These are phyloP conservation scores for Aspergillus diversus DNA, from an alignment of 495 filamentous ascomycete species.

Conservation along the genomic window DNA sequence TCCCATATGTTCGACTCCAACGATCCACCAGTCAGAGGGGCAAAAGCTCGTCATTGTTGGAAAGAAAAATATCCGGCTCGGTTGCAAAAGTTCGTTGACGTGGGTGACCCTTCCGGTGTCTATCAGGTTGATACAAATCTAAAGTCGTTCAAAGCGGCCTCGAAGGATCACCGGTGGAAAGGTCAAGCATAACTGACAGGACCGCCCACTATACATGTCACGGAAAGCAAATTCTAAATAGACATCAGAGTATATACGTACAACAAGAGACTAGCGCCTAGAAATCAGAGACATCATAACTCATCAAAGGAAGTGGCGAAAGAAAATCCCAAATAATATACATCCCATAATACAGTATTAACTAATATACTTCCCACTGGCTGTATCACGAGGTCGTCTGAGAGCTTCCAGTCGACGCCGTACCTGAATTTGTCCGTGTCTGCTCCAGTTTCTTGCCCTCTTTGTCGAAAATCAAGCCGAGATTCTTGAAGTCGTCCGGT, in stretches of 20 bases:
- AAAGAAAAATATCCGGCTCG: too few species aligned
- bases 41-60: too few species aligned
- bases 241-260: background rate
- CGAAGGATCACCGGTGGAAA: too few species aligned
- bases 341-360: background rate
- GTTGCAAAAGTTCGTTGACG: too few species aligned
- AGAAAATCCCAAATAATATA: background rate
- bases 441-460: slow-evolving; percentile 21
- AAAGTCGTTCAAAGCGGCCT: too few species aligned
- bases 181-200: too few species aligned
- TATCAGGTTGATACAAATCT: too few species aligned
- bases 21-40: too few species aligned
- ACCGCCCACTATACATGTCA: background rate
- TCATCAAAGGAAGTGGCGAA: background rate
- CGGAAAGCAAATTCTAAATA: background rate
- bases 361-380: background rate
- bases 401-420: background rate
- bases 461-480: slow-evolving; percentile 73
- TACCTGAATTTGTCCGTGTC: slow-evolving; percentile 9
- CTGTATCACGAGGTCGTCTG: background rate
- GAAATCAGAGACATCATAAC: background rate
- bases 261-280: slow-evolving; percentile 1
- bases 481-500: slow-evolving; percentile 87
- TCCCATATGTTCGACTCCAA: too few species aligned
- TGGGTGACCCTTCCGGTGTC: too few species aligned